These are phyloP conservation scores for Cercospora sp. DNA, from an alignment of 2,329 filamentous ascomycete genomes.

Conservation along the genomic window DNA sequence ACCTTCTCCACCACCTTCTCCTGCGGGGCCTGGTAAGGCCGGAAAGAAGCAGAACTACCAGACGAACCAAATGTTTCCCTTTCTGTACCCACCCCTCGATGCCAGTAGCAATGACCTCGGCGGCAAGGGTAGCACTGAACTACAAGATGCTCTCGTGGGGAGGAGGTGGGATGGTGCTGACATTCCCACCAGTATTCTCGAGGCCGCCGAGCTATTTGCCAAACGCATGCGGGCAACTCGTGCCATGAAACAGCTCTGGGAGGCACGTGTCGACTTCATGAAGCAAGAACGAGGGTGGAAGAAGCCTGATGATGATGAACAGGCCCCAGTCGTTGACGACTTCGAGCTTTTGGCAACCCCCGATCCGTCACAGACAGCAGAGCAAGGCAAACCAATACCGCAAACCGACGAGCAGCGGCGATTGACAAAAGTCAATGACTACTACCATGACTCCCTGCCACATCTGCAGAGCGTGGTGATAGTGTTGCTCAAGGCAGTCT, in stretches of 20 bases:
- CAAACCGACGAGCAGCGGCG: slow-evolving; percentile 34
- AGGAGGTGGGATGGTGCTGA: slow-evolving; percentile 91
- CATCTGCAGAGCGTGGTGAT: slow-evolving; percentile 91
- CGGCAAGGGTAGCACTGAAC: slow-evolving; percentile 78
- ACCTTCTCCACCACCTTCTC: slow-evolving; percentile 91
- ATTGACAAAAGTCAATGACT: slow-evolving; percentile 66
- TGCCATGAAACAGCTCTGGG: slow-evolving; percentile 90
- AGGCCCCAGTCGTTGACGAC: slow-evolving; percentile 38
- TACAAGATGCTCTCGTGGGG: slow-evolving; percentile 78
- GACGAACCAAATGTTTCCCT: slow-evolving; percentile 97
- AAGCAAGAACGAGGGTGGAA: slow-evolving; percentile 92
- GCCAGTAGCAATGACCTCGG: slow-evolving; percentile 85
- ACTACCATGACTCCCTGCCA: slow-evolving; percentile 78
- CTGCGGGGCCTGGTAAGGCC: slow-evolving; percentile 78
- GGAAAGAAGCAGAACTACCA: slow-evolving; percentile 99
- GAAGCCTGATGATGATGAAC: slow-evolving; percentile 43
- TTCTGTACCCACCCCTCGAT: slow-evolving; percentile 93
- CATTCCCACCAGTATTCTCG: slow-evolving; percentile 89
- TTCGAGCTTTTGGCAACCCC: slow-evolving; percentile 33
- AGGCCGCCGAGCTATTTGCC: slow-evolving; percentile 90
- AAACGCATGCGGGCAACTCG: slow-evolving; percentile 87
- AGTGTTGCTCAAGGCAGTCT: slow-evolving; percentile 83
- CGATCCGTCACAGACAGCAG: slow-evolving; percentile 38
- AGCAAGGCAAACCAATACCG: slow-evolving; percentile 31
- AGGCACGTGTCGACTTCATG: slow-evolving; percentile 86